Conservation (phyloP, 257 asterid species). For the Fraxinus pennsylvanica region DNA sequence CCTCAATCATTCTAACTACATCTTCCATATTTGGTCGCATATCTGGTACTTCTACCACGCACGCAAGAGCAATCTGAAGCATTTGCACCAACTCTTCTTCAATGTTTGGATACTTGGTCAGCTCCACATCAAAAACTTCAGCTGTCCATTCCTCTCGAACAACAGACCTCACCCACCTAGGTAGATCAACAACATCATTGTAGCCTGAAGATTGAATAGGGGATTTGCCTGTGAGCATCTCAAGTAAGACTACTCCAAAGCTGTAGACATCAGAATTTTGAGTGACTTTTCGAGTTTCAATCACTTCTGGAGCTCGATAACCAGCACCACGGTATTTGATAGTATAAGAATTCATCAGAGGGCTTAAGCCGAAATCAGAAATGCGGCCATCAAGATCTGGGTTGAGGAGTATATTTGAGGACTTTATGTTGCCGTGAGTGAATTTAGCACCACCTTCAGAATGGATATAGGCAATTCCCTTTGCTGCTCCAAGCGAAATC, state of each 20-base stretch:
- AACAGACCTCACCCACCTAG: slow-evolving; percentile 92
- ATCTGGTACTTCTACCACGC: slow-evolving; percentile 70
- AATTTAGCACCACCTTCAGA: slow-evolving; percentile 57
- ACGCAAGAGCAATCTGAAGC: slow-evolving; percentile 87
- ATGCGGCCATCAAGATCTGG: slow-evolving; percentile 55
- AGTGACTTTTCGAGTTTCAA: slow-evolving; percentile 57
- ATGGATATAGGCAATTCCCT: slow-evolving; percentile 77
- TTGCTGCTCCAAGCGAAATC: slow-evolving; percentile 72
- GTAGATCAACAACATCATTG: slow-evolving; percentile 74
- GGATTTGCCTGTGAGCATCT: slow-evolving; percentile 84
- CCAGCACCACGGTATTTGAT: slow-evolving; percentile 67
- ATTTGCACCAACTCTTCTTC: slow-evolving; percentile 95
- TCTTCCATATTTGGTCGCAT: slow-evolving; percentile 71
- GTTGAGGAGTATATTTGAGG: slow-evolving; percentile 78
- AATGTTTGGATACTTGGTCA: slow-evolving; percentile 48
- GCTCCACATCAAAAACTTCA: slow-evolving; percentile 83
- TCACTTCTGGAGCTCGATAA: slow-evolving; percentile 88
- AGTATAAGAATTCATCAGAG: slow-evolving; percentile 54
- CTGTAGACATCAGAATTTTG: slow-evolving; percentile 90
- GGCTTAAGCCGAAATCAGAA: slow-evolving; percentile 68
- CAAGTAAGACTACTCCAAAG: slow-evolving; percentile 89
- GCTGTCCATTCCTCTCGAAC: slow-evolving; percentile 99
- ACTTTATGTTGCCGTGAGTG: slow-evolving; percentile 78
- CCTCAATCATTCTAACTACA: slow-evolving; percentile 71
- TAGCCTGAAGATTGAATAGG: slow-evolving; percentile 59